Base-by-base conservation (phyloP, 2,329 filamentous ascomycete genomes). In the Ophiostoma perfectum region DNA sequence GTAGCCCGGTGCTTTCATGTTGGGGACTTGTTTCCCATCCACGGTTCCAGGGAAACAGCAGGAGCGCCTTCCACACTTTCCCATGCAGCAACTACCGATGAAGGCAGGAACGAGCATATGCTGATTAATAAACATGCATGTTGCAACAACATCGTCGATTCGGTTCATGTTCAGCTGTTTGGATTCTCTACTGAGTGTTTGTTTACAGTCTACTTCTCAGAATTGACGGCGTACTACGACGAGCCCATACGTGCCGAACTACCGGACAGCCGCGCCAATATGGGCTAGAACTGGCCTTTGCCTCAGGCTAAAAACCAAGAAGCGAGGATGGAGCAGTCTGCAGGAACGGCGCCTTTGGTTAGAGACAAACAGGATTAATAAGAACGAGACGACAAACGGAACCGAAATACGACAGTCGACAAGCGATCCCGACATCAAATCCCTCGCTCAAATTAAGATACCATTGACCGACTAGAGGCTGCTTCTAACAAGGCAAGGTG, bases 281-380 rank as follows among this genome's bases (percentile, higher is more conserved):
- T 38, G 52, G 49, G 67, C 67, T 45, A 69, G 58, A 64, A 41
- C 62, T n/a, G 18, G 27, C 38, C 36, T 62, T 62, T 62, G 38
- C 55, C 55, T 60, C 38, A 18, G 58, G 58, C 58, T 62, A 62
- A 62, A 62, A 63, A 42, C 7, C 14, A 7, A 4, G n/a, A 63
- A 18, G 39, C 38, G 38, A 63, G 60, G 6, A 63, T 42, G 60
- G 60, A 42, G 60, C 60, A 9, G 27, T 39, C 60, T 63, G 60
- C 60, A 63, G 60, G 60, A 63, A 62, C 58, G 58, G 58, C 55
- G 58, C 38, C 47, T 41, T 36, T 42, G 16, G 39, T 16, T 44
- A n/a, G 39, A 63, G 55, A 60, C 55, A 5, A 39, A 60, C 11
- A 55, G 18, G 36, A 60, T 36, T 58, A 9, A 38, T 58, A 27